Evolutionary conservation across 257 asterid species (phyloP).

Genomic region (Cordia subcordata): DNA sequence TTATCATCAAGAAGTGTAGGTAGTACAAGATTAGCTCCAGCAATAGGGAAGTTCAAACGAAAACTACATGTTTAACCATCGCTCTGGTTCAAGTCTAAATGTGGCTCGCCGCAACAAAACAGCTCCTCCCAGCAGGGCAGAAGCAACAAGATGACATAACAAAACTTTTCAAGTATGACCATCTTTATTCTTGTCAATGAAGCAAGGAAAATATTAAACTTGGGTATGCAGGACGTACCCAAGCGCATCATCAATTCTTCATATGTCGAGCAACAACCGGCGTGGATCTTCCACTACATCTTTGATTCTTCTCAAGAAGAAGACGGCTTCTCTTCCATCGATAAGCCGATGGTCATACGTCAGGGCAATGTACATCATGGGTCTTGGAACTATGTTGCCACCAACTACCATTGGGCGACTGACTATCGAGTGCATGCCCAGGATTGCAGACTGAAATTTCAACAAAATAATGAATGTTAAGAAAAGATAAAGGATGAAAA

Average conservation of each 20-base stretch:
- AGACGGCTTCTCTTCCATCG: constrained; percentile 97
- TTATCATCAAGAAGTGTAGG: too few species aligned
- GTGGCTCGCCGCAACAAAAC: constrained; percentile 16
- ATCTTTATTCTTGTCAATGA: constrained; percentile 7
- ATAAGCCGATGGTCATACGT: constrained; percentile 96
- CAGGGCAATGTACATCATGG: constrained; percentile 97
- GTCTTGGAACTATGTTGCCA: constrained; percentile 74
- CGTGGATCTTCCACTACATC: constrained; percentile 99
- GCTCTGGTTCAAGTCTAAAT: constrained; percentile 15
- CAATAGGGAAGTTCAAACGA: neutral
- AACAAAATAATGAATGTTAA: constrained; percentile 4
- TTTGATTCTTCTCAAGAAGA: constrained; percentile 83
- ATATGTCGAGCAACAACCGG: constrained; percentile 78
- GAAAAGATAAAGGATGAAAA: neutral
- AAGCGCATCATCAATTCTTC: constrained; percentile 18
- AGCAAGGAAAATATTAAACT: neutral
- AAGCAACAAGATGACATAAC: neutral
- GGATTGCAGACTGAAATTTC: constrained; percentile 77
- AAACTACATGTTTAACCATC: neutral
- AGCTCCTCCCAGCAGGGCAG: constrained; percentile 1
- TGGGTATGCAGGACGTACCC: neutral
- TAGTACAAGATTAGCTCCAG: too few species aligned
- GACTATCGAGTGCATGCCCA: constrained; percentile 97
- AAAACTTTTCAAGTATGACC: neutral
- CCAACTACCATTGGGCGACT: constrained; percentile 97